Evolutionary conservation across 257 asterid species (phyloP).

Genomic region (Przewalskia tangutica): DNA sequence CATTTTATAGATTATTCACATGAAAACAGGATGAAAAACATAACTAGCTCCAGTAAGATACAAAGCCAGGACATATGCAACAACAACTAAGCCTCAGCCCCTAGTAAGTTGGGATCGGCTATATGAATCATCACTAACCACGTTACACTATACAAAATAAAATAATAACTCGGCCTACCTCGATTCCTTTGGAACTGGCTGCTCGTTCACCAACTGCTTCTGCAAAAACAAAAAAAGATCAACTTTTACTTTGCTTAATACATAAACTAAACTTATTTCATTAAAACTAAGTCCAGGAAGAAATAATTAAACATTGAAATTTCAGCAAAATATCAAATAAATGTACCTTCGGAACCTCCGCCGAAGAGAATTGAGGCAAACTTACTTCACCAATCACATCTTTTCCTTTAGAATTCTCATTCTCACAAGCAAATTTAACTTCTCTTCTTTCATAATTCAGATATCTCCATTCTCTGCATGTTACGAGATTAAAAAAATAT

Average conservation of each 20-base stretch:
- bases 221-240: not conserved
- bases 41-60: not conserved
- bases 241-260: not conserved
- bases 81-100: not conserved
- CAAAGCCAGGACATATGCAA: not conserved
- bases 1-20: not conserved
- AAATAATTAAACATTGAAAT: not conserved
- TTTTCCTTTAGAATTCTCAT: slow-evolving; percentile 28
- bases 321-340: not conserved
- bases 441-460: slow-evolving; percentile 49
- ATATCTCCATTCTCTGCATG: slow-evolving; percentile 66
- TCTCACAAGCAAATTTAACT: slow-evolving; percentile 55
- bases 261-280: not conserved
- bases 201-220: not conserved
- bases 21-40: not conserved
- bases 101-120: not conserved
- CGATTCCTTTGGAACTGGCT: slow-evolving; percentile 7
- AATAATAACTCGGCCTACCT: slow-evolving; percentile 26
- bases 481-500: not conserved
- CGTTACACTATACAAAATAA: not conserved
- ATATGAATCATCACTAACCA: not conserved
- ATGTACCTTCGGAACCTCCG: slow-evolving; percentile 73
- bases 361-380: slow-evolving; percentile 77
- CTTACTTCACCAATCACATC: slow-evolving; percentile 45
- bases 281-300: not conserved